Conservation (phyloP, 2,329 filamentous ascomycete species). For the Phyllosticta capitalensis region DNA sequence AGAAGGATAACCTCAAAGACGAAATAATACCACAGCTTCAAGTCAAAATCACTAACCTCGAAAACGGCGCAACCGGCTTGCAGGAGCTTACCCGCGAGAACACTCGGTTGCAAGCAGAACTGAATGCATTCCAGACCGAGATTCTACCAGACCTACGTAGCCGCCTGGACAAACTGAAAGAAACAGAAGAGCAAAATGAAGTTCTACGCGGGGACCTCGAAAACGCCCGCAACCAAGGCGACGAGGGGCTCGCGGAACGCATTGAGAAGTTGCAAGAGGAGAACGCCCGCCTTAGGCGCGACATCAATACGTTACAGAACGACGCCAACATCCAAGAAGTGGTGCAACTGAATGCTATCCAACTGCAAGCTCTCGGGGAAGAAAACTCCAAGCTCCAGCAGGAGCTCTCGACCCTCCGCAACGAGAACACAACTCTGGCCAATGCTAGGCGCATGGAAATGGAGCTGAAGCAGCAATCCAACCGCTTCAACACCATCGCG, state of each 20-base stretch:
- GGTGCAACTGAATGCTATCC: conserved; percentile 63
- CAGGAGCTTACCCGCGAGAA: conserved; percentile 70
- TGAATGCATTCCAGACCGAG: conserved; percentile 40
- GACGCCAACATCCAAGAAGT: conserved; percentile 43
- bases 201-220: conserved; percentile 45
- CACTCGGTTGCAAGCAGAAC: conserved; percentile 77
- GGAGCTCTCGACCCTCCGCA: conserved; percentile 42
- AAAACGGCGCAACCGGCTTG: conserved; percentile 61
- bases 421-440: conserved; percentile 52
- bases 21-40: conserved; percentile 74
- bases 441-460: conserved; percentile 41
- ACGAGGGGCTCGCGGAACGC: conserved; percentile 6
- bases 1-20: conserved; percentile 85
- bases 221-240: conserved; percentile 6
- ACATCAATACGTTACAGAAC: conserved; percentile 6
- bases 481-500: conserved; percentile 50
- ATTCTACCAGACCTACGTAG: conserved; percentile 7
- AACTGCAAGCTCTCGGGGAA: conserved; percentile 64
- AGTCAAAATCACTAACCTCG: conserved; percentile 67
- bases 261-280: conserved; percentile 10
- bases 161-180: conserved; percentile 38
- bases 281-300: conserved; percentile 2
- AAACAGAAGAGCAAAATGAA: conserved; percentile 63
- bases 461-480: conserved; percentile 34
- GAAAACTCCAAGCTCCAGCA: conserved; percentile 74